Percentiles rank a stretch among this genome's conserved stretches.
These are phyloP conservation scores for Phyllosticta paracitricarpa DNA, from an alignment of 2,329 filamentous ascomycete species.

Conservation along the genomic window DNA sequence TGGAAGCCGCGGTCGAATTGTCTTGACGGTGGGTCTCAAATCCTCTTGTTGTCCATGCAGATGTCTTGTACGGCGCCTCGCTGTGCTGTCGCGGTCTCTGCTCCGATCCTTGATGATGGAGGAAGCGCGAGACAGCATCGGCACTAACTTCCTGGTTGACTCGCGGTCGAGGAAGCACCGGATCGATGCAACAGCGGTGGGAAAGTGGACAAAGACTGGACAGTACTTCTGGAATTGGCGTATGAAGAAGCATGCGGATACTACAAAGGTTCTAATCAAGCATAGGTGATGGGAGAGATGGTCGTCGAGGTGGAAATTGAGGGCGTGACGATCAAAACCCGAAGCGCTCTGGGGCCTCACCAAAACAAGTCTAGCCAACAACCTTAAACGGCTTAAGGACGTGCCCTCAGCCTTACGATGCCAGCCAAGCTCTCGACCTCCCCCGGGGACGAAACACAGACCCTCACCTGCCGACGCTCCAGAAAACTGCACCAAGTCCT, in stretches of 20 bases:
- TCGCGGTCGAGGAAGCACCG: not conserved
- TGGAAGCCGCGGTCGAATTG: not conserved
- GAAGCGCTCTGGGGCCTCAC: not conserved
- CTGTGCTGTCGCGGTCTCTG: not conserved
- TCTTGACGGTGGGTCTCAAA: not conserved
- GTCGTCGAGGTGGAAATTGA: not conserved
- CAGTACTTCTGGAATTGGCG: not conserved
- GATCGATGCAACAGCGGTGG: not conserved
- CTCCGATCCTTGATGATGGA: not conserved
- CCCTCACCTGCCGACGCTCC: not conserved
- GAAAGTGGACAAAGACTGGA: not conserved
- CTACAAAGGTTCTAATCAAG: not conserved
- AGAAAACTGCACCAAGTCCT: not conserved
- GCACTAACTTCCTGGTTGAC: not conserved
- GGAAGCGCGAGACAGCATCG: not conserved
- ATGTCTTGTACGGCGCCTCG: not conserved
- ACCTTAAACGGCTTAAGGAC: not conserved
- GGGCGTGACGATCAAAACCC: not conserved
- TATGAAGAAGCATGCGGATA: not conserved
- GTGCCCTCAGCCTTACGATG: not conserved
- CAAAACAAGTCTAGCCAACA: not conserved
- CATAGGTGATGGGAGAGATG: not conserved
- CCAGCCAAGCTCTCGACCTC: not conserved
- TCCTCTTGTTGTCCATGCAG: not conserved
- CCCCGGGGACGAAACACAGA: not conserved